Percentiles rank a stretch among this genome's conserved stretches.
These are phyloP conservation scores for Globomyces pollinis-pini DNA, from an alignment of 192 early-diverging fungal species.

Conservation along the genomic window DNA sequence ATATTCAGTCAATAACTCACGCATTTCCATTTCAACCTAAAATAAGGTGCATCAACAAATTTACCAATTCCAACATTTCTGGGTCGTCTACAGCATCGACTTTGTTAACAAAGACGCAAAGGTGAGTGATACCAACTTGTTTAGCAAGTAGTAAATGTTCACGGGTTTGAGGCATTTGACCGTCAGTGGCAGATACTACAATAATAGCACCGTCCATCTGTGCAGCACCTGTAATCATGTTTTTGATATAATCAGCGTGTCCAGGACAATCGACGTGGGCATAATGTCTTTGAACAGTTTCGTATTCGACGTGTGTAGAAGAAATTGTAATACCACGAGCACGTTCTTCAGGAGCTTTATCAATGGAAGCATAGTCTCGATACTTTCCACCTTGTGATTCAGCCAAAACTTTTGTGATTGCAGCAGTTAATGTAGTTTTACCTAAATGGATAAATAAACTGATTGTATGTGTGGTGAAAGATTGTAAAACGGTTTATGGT, in stretches of 20 bases:
- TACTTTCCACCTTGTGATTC: constrained; percentile 75
- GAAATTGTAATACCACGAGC: constrained; percentile 98
- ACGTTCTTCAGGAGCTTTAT: constrained; percentile 98
- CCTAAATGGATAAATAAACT: neutral
- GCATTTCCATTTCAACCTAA: too few relatives aligned
- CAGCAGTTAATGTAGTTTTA: constrained; percentile 96
- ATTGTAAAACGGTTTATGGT: too few relatives aligned
- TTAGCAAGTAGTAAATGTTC: constrained; percentile 95
- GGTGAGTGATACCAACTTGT: constrained; percentile 86
- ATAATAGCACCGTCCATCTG: constrained; percentile 97
- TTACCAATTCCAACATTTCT: constrained; percentile 95
- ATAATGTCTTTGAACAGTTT: constrained; percentile 85
- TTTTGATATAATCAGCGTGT: constrained; percentile 99
- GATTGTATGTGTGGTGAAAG: neutral
- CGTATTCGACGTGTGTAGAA: constrained; percentile 94
- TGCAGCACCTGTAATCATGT: constrained; percentile 99
- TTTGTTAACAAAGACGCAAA: constrained; percentile 99
- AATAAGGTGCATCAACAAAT: constrained; percentile 99
- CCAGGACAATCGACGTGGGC: constrained; percentile 97
- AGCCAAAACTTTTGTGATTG: constrained; percentile 94
- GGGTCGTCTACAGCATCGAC: constrained; percentile 92
- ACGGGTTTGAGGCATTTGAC: constrained; percentile 98
- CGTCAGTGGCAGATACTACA: constrained; percentile 95
- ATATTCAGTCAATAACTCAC: constrained; percentile 85
- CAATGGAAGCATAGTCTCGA: constrained; percentile 92